These are phyloP conservation scores for Rhodotorula sp. DNA, from an alignment of 1,284 basidiomycete species.

Conservation along the genomic window DNA sequence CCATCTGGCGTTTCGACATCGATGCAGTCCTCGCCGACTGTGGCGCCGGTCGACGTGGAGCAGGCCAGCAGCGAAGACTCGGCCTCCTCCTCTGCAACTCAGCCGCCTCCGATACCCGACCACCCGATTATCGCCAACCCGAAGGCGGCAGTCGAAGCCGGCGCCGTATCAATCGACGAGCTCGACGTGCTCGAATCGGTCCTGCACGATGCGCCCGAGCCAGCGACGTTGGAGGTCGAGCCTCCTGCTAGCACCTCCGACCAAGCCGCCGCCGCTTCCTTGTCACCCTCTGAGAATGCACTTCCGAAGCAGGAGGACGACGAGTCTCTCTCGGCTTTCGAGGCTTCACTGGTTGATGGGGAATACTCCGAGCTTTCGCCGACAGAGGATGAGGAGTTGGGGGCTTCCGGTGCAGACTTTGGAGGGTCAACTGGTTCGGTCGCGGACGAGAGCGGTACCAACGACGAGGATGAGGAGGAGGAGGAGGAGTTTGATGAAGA, in stretches of 20 bases:
- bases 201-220: background rate
- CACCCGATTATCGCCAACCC: background rate
- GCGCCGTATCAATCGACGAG: background rate
- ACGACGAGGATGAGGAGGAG: background rate
- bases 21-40: no score
- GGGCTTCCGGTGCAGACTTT: background rate
- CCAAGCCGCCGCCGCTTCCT: background rate
- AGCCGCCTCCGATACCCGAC: no score
- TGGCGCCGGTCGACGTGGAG: no score
- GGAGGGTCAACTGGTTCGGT: background rate
- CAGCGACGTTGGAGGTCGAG: background rate
- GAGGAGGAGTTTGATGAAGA: background rate
- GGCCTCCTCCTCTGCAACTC: no score
- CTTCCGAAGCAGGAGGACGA: background rate
- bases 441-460: background rate
- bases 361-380: background rate
- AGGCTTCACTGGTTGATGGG: slow-evolving; percentile 8
- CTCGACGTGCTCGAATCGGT: background rate
- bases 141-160: background rate
- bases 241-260: background rate
- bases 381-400: background rate
- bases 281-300: no score
- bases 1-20: no score
- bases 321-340: slow-evolving; percentile 15
- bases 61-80: no score